These are phyloP conservation scores for Euryodendron excelsum DNA, from an alignment of 148 eudicot genomes.

Conservation along the genomic window DNA sequence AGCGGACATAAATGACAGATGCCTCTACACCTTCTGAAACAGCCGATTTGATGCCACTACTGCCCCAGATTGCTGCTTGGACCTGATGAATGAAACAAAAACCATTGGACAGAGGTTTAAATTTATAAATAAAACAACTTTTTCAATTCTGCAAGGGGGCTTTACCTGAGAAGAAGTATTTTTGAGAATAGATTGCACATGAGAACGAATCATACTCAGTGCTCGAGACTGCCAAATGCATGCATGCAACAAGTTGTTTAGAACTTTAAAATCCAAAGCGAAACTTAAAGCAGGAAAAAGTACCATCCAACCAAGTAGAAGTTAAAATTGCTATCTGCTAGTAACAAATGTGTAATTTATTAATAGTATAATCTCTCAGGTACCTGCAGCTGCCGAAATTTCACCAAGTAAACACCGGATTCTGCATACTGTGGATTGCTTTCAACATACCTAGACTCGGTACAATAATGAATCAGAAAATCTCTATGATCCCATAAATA, in stretches of 20 bases:
- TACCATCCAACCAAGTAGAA: not conserved
- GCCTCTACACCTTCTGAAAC: conserved; percentile 96
- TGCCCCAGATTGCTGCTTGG: conserved; percentile 64
- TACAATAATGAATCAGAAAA: not conserved
- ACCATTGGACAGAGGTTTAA: conserved; percentile 6
- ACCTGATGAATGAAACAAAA: conserved; percentile 46
- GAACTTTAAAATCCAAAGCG: conserved; percentile 1
- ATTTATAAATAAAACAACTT: not conserved
- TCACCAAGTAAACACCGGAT: conserved; percentile 92
- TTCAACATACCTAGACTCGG: conserved; percentile 73
- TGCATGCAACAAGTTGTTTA: conserved; percentile 14
- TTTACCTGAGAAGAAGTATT: conserved; percentile 87
- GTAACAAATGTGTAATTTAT: not conserved
- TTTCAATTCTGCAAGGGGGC: not conserved
- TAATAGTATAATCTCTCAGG: not conserved
- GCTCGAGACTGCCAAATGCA: conserved; percentile 84
- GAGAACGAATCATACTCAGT: conserved; percentile 81
- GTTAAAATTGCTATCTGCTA: not conserved
- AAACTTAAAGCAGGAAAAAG: not conserved
- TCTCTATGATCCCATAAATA: not conserved
- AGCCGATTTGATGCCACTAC: conserved; percentile 60
- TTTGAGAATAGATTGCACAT: conserved; percentile 80
- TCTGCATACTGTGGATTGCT: conserved; percentile 99
- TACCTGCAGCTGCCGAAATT: conserved; percentile 98
- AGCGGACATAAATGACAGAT: conserved; percentile 90